A percentile compares a stretch with the other conserved stretches of the same genome.
Conservation (phyloP, 2,329 filamentous ascomycete species). For the Sporothrix brunneoviolacea region DNA sequence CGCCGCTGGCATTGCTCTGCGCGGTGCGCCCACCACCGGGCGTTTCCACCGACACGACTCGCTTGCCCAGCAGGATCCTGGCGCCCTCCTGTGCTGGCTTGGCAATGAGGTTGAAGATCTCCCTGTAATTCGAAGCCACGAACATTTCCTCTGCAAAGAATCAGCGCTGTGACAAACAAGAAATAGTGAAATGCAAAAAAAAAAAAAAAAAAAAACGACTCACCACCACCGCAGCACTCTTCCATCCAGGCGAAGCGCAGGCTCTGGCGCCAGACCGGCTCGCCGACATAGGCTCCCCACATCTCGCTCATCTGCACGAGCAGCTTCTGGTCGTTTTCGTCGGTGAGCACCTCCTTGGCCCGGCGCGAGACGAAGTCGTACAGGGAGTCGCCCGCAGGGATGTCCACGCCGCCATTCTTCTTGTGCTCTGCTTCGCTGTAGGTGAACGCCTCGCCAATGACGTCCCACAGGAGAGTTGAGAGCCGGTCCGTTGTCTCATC, state of each 20-base stretch:
- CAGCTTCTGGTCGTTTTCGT: slow-evolving; percentile 35
- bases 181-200: slow-evolving; percentile 11
- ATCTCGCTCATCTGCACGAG: slow-evolving; percentile 50
- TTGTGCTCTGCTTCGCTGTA: too few species aligned
- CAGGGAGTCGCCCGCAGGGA: too few species aligned
- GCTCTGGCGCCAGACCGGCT: slow-evolving; percentile 51
- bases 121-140: slow-evolving; percentile 53
- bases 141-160: slow-evolving; percentile 50
- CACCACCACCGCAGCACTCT: slow-evolving; percentile 56
- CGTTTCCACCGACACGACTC: slow-evolving; percentile 34
- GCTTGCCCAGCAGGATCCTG: slow-evolving; percentile 39
- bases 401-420: too few species aligned
- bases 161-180: neutral
- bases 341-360: slow-evolving; percentile 33
- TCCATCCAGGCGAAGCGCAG: slow-evolving; percentile 60
- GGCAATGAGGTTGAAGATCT: slow-evolving; percentile 48
- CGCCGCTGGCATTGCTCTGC: too few species aligned
- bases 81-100: slow-evolving; percentile 39
- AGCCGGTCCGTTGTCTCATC: too few species aligned
- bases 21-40: slow-evolving; percentile 12
- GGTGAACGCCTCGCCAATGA: too few species aligned
- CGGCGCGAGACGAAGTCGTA: slow-evolving; percentile 50
- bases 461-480: too few species aligned
- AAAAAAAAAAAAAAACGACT: too few species aligned
- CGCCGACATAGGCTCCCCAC: slow-evolving; percentile 60